These are phyloP conservation scores for Carpinus viminea DNA, from an alignment of 306 rosid species.

Conservation along the genomic window DNA sequence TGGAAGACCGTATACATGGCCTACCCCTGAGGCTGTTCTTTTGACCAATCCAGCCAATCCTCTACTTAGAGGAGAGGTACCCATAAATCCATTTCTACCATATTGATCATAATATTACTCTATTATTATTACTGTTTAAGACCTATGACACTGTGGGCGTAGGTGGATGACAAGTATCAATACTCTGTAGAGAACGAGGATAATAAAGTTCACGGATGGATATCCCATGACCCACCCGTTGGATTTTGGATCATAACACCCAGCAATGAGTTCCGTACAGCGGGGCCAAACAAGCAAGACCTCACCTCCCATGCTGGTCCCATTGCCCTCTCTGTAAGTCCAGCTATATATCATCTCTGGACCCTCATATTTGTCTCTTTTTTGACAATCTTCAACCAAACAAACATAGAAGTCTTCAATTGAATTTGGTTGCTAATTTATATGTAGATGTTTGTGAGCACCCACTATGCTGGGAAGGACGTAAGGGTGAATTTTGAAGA, in stretches of 20 bases:
- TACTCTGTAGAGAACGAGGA: conserved; percentile 59
- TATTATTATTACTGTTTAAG: not conserved
- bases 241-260: conserved; percentile 94
- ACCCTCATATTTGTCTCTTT: too few relatives aligned
- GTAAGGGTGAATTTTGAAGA: conserved; percentile 35
- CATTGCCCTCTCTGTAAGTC: conserved; percentile 60
- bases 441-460: conserved; percentile 75
- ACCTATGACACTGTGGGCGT: not conserved
- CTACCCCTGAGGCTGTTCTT: conserved; percentile 72
- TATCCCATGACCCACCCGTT: conserved; percentile 26
- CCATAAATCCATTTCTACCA: not conserved
- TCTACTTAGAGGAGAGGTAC: conserved; percentile 61
- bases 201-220: conserved; percentile 76
- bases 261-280: conserved; percentile 63
- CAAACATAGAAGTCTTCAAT: too few relatives aligned
- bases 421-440: not conserved
- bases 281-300: conserved; percentile 80
- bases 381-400: too few relatives aligned
- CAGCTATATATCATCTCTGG: not conserved
- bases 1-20: conserved; percentile 39
- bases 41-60: conserved; percentile 44
- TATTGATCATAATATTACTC: too few relatives aligned
- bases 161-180: conserved; percentile 94
- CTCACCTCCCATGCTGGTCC: conserved; percentile 94
- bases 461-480: conserved; percentile 60